Base-by-base conservation (phyloP, 2,329 filamentous ascomycete species). In the Pseudofabraea citricarpa region DNA sequence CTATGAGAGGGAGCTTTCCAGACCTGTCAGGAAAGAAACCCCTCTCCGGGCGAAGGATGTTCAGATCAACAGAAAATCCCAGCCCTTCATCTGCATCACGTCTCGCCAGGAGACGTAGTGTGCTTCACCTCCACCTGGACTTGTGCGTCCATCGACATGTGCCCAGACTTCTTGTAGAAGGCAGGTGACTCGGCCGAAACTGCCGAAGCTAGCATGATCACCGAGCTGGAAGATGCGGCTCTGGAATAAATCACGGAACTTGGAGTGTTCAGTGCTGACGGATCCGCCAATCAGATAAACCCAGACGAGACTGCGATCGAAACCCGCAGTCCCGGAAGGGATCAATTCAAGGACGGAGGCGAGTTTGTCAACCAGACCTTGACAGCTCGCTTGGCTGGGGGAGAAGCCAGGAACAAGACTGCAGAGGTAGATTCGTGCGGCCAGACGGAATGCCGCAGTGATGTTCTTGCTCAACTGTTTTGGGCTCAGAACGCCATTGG, bases 391-490 rank as follows among this genome's bases (percentile, higher is more conserved):
- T 56, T 93, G 84, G 45, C 74, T 75, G 37, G 86, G 85, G 56
- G 84, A 82, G 68, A 91, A 93, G 44, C 90, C 90, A 1, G 91
- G 91, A 0, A 97, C 87, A 26, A 98, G 75, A 60, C 87, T 90
- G 80, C 90, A 95, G n/a, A 97, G 82, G 68, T 96, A 96, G 68
- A 98, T 90, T 60, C 91, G 85, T 3, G 91, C 90, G 2, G 91
- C 91, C 42, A 95, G 73, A 57, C 91, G 87, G 79, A 95, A 98
- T 33, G 94, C 82, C 31, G 84, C 78, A 0, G 90, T 95, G 66
- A 97, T 89, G 72, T 94, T 95, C 65, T 79, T 83, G 61, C 83
- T 85, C 51, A 97, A 77, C 65, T 94, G 85, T 60, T 86, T 87
- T 3, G 90, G 86, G 44, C 83, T 83, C 53, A 96, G 78, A 36